Conservation (phyloP, 805 yeast genomes). For the Jamesozyma jinghongensis region DNA sequence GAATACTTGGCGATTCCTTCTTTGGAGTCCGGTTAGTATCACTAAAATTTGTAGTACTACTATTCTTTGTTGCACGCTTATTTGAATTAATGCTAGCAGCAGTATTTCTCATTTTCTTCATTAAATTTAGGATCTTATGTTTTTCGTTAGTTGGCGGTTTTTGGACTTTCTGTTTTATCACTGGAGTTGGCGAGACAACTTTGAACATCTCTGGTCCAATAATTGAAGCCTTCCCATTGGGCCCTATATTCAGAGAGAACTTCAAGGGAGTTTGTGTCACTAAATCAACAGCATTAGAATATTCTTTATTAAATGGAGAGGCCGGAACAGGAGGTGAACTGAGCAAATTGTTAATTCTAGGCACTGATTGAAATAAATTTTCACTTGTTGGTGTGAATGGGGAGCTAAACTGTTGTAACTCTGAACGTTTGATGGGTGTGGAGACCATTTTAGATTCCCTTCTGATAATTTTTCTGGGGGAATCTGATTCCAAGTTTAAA, state of each 20-base stretch:
- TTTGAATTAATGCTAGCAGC: not conserved
- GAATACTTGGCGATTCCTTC: not conserved
- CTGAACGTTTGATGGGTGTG: not conserved
- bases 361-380: slow-evolving; percentile 8
- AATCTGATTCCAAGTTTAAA: not conserved
- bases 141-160: slow-evolving; percentile 15
- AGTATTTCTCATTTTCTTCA: slow-evolving; percentile 23
- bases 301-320: slow-evolving; percentile 1
- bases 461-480: not conserved
- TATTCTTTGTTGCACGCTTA: not conserved
- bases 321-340: slow-evolving; percentile 11
- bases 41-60: not conserved
- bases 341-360: slow-evolving; percentile 6
- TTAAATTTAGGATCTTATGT: slow-evolving; percentile 19
- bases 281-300: not conserved
- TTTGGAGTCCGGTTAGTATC: not conserved
- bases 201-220: slow-evolving; percentile 9
- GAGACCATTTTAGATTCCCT: not conserved
- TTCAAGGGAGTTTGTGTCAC: slow-evolving; percentile 8
- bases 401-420: slow-evolving; percentile 1
- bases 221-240: slow-evolving; percentile 30
- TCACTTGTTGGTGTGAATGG: slow-evolving; percentile 9
- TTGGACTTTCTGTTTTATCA: not conserved
- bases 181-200: not conserved
- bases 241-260: slow-evolving; percentile 23